Percentiles rank a stretch among this genome's conserved stretches.
Conservation (phyloP, 2,329 filamentous ascomycete genomes). For the Curvularia spicifera region DNA sequence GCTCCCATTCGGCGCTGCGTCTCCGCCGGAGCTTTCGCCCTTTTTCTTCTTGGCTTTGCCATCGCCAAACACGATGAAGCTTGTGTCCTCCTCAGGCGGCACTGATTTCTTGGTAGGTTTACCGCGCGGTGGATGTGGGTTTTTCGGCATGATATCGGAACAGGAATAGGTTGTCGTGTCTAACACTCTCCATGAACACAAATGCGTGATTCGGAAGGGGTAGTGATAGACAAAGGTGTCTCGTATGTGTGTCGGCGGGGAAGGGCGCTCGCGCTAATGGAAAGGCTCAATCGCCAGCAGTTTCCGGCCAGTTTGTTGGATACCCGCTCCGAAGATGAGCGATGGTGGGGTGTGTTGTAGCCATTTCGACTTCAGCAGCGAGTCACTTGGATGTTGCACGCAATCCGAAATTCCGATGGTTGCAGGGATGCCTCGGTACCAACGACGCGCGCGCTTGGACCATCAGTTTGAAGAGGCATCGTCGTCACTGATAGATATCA, state of each 20-base stretch:
- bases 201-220: constrained; percentile 6
- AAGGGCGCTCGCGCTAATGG: constrained; percentile 26
- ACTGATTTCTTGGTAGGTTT: constrained; percentile 51
- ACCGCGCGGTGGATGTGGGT: constrained; percentile 55
- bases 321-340: no score
- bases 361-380: constrained; percentile 10
- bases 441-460: constrained; percentile 12
- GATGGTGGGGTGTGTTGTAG: neutral
- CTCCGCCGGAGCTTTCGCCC: constrained; percentile 26
- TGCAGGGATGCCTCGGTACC: constrained; percentile 20
- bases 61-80: constrained; percentile 58
- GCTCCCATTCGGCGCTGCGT: constrained; percentile 22
- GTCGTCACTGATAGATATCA: constrained; percentile 3
- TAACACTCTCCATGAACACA: constrained; percentile 17
- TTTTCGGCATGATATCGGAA: constrained; percentile 54
- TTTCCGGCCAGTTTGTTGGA: neutral
- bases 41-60: constrained; percentile 54
- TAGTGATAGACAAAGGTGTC: neutral
- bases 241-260: constrained; percentile 16
- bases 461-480: constrained; percentile 13
- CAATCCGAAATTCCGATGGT: constrained; percentile 23
- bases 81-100: constrained; percentile 56
- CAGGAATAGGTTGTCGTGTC: neutral
- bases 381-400: constrained; percentile 6
- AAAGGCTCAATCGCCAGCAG: constrained; percentile 25